Percentiles rank a stretch among this genome's conserved stretches.
Conservation (phyloP, 2,329 filamentous ascomycete genomes). For the Epicoccum nigrum region DNA sequence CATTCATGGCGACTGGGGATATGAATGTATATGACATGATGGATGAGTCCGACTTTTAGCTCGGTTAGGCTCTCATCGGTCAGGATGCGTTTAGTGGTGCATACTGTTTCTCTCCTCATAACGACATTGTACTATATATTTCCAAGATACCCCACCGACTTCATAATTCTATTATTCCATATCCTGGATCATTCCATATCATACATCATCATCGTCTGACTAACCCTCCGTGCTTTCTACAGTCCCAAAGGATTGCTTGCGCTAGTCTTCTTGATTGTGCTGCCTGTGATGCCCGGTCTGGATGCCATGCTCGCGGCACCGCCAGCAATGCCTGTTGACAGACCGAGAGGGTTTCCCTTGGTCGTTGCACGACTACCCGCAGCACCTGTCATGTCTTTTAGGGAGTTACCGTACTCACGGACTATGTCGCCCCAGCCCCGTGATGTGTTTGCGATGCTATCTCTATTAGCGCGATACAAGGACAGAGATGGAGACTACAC, state of each 20-base stretch:
- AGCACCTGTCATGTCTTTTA: conserved; percentile 56
- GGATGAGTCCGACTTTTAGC: background rate
- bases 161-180: conserved; percentile 10
- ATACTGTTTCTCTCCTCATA: background rate
- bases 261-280: conserved; percentile 39
- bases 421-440: conserved; percentile 56
- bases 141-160: conserved; percentile 24
- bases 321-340: conserved; percentile 43
- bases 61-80: background rate
- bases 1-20: conserved; percentile 39
- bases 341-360: conserved; percentile 54
- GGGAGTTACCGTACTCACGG: conserved; percentile 56
- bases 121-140: conserved; percentile 11
- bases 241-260: conserved; percentile 53
- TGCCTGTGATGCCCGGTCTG: conserved; percentile 25
- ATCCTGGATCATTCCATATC: conserved; percentile 7
- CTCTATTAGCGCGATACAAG: background rate
- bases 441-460: conserved; percentile 53
- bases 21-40: conserved; percentile 12
- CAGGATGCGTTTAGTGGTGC: background rate
- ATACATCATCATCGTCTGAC: conserved; percentile 1
- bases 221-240: conserved; percentile 17
- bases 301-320: conserved; percentile 36
- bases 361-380: conserved; percentile 52
- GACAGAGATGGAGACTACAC: background rate